Percentiles rank a stretch among this genome's conserved stretches.
These are phyloP conservation scores for Zopfochytrium polystomum DNA, from an alignment of 371 early-diverging fungal genomes.

Conservation along the genomic window DNA sequence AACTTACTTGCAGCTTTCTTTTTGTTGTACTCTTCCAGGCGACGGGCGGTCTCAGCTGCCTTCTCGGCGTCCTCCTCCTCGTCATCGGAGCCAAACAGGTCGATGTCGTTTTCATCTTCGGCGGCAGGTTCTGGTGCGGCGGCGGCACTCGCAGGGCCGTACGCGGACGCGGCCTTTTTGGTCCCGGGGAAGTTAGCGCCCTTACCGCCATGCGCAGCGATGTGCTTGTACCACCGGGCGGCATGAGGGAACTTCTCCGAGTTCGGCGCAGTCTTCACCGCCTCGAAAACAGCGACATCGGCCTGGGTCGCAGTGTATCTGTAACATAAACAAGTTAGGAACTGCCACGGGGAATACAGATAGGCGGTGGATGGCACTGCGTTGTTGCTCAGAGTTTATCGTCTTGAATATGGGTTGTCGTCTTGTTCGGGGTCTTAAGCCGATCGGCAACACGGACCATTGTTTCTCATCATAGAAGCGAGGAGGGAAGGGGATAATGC, in stretches of 20 bases:
- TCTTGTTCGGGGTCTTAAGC: conserved; percentile 52
- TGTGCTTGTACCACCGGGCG: conserved; percentile 94
- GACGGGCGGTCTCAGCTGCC: conserved; percentile 81
- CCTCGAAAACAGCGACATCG: conserved; percentile 83
- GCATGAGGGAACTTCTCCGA: conserved; percentile 79
- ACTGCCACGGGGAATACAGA: not conserved
- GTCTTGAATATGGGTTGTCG: conserved; percentile 10
- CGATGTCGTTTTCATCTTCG: conserved; percentile 89
- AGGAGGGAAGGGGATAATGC: not conserved
- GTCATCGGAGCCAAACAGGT: conserved; percentile 93
- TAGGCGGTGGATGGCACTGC: not conserved
- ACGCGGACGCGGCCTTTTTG: conserved; percentile 51
- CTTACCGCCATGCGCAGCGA: conserved; percentile 53
- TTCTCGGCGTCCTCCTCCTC: conserved; percentile 91
- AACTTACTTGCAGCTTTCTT: conserved; percentile 79
- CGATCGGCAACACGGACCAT: conserved; percentile 63
- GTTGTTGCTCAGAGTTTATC: not conserved
- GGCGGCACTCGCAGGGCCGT: conserved; percentile 51
- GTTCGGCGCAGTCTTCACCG: conserved; percentile 69
- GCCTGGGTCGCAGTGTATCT: conserved; percentile 77
- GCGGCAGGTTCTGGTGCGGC: conserved; percentile 26
- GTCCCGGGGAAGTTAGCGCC: conserved; percentile 46
- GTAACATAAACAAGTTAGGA: conserved; percentile 1
- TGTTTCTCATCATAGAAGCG: conserved; percentile 44
- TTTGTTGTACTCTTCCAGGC: conserved; percentile 87